phyloP scores from a whole-genome alignment of 805 yeast genomes.

The Sporopachydermia lactativora region DNA sequence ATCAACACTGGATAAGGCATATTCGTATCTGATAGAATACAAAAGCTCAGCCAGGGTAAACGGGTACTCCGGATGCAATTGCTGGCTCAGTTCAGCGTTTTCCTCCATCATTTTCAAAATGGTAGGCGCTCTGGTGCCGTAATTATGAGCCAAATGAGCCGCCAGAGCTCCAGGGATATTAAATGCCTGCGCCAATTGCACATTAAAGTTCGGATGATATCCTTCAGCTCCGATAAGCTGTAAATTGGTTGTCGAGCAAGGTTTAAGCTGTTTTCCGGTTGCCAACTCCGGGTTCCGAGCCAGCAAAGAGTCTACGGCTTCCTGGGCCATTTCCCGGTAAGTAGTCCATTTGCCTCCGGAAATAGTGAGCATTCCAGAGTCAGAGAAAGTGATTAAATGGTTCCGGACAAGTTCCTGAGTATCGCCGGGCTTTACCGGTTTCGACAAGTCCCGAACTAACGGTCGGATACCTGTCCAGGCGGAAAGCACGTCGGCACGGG shows the following conservation, averaged over 20 bases:
- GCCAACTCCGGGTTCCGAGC: slow-evolving; percentile 28
- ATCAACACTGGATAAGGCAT: slow-evolving; percentile 77
- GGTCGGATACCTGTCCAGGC: slow-evolving; percentile 99
- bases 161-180: slow-evolving; percentile 62
- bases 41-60: slow-evolving; percentile 84
- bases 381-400: slow-evolving; percentile 63
- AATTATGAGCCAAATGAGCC: slow-evolving; percentile 68
- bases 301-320: slow-evolving; percentile 67
- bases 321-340: slow-evolving; percentile 95
- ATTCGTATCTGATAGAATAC: slow-evolving; percentile 72
- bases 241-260: slow-evolving; percentile 17
- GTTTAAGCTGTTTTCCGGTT: slow-evolving; percentile 14
- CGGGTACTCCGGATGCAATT: slow-evolving; percentile 41
- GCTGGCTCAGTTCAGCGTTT: slow-evolving; percentile 21
- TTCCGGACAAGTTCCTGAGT: slow-evolving; percentile 89
- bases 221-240: slow-evolving; percentile 71
- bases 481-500: slow-evolving; percentile 79
- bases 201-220: slow-evolving; percentile 58
- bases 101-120: slow-evolving; percentile 28
- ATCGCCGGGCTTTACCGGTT: slow-evolving; percentile 26
- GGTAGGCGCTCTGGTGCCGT: slow-evolving; percentile 81
- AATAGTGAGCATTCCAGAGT: slow-evolving; percentile 69
- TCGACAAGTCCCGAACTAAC: slow-evolving; percentile 61
- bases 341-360: slow-evolving; percentile 99
- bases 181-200: slow-evolving; percentile 71